Evolutionary conservation across 73 alveolate genomes (phyloP).

Genomic region (Urostyla sp.): DNA sequence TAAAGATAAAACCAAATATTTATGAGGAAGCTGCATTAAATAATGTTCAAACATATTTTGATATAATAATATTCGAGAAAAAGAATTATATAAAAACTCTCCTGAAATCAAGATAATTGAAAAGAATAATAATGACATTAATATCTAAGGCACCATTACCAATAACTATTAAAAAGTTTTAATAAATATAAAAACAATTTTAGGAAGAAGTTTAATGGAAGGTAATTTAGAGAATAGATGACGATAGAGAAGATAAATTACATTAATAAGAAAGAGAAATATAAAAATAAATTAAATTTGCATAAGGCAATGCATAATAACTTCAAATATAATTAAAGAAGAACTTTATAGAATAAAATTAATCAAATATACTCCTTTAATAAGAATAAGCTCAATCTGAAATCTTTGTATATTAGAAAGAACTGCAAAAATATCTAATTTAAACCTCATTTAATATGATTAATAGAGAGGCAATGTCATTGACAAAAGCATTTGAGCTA

Average conservation of each 20-base stretch:
- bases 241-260: not conserved
- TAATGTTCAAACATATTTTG: not conserved
- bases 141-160: slow-evolving; percentile 21
- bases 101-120: slow-evolving; percentile 26
- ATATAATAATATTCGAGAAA: slow-evolving; percentile 17
- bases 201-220: slow-evolving; percentile 51
- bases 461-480: slow-evolving; percentile 23
- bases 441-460: slow-evolving; percentile 14
- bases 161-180: not conserved
- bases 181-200: not conserved
- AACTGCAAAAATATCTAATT: slow-evolving; percentile 15
- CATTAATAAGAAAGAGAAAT: slow-evolving; percentile 1
- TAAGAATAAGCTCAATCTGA: slow-evolving; percentile 26
- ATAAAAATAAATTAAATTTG: not conserved
- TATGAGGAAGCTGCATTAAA: not conserved
- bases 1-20: slow-evolving; percentile 13
- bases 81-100: slow-evolving; percentile 26
- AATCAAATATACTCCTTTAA: slow-evolving; percentile 15
- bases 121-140: slow-evolving; percentile 9
- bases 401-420: slow-evolving; percentile 37
- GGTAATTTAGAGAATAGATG: slow-evolving; percentile 29
- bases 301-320: not conserved
- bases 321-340: not conserved
- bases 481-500: slow-evolving; percentile 37
- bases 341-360: not conserved